A percentile compares a stretch with the other conserved stretches of the same genome.
These are phyloP conservation scores for Aegilops umbellulata DNA, from an alignment of 176 grass and related monocot species.

Conservation along the genomic window DNA sequence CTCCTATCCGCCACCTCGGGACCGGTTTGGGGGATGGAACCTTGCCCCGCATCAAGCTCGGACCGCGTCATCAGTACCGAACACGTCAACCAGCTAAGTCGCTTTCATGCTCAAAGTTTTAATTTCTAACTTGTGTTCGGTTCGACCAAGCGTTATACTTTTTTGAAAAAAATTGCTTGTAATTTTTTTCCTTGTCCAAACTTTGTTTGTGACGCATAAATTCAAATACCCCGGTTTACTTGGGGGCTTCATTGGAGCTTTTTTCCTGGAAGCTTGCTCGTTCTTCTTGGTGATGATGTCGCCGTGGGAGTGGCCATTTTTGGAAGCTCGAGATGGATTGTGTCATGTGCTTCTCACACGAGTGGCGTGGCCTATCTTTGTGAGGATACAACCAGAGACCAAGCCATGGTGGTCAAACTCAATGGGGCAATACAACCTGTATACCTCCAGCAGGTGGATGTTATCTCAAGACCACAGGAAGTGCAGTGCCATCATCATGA, in stretches of 20 bases:
- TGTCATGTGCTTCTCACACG: background rate
- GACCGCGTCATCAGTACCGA: too few species aligned
- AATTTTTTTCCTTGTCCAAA: too few species aligned
- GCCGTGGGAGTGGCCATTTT: background rate
- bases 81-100: too few species aligned
- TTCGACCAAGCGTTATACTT: too few species aligned
- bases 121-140: too few species aligned
- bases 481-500: background rate
- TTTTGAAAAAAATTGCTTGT: too few species aligned
- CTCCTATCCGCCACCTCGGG: too few species aligned
- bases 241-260: background rate
- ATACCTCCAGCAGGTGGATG: background rate
- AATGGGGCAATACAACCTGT: background rate
- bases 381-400: background rate
- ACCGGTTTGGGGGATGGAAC: too few species aligned
- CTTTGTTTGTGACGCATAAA: too few species aligned
- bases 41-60: too few species aligned
- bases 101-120: too few species aligned
- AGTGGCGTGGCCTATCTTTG: background rate
- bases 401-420: slow-evolving; percentile 17
- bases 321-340: background rate
- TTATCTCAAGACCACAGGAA: background rate
- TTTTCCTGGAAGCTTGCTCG: background rate
- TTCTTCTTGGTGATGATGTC: background rate
- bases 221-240: too few species aligned